Conservation (phyloP, 345 rosid genomes). For the Eucalyptus marginata region DNA sequence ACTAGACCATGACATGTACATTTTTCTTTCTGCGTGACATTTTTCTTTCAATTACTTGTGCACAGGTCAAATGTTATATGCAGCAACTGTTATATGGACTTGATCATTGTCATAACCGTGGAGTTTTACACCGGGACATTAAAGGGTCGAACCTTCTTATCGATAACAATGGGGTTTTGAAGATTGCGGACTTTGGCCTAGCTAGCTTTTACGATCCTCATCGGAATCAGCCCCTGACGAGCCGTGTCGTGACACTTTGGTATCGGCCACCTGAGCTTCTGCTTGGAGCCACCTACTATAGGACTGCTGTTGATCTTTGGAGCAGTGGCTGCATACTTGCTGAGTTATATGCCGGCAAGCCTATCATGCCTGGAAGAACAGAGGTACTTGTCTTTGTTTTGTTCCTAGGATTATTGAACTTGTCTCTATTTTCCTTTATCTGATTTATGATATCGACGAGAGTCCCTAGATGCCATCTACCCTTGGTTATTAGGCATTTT, state of each 20-base stretch:
- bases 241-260: conserved; percentile 98
- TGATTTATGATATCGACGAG: background rate
- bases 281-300: conserved; percentile 87
- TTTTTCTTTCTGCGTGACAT: background rate
- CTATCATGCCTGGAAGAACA: conserved; percentile 99
- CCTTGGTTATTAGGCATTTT: background rate
- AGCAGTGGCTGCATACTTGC: conserved; percentile 97
- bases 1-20: background rate
- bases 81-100: conserved; percentile 81
- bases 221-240: conserved; percentile 70
- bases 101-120: conserved; percentile 94
- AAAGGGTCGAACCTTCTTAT: conserved; percentile 95
- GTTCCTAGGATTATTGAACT: background rate
- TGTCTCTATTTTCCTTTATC: background rate
- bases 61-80: conserved; percentile 90
- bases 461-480: background rate
- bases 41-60: background rate
- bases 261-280: conserved; percentile 96
- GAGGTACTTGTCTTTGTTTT: conserved; percentile 39
- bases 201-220: conserved; percentile 81
- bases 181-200: conserved; percentile 96
- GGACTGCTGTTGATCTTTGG: conserved; percentile 93
- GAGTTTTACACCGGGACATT: conserved; percentile 91
- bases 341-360: conserved; percentile 93
- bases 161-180: conserved; percentile 80